phyloP scores from a whole-genome alignment of 768 basidiomycete genomes.

The Naganishia vishniacii region DNA sequence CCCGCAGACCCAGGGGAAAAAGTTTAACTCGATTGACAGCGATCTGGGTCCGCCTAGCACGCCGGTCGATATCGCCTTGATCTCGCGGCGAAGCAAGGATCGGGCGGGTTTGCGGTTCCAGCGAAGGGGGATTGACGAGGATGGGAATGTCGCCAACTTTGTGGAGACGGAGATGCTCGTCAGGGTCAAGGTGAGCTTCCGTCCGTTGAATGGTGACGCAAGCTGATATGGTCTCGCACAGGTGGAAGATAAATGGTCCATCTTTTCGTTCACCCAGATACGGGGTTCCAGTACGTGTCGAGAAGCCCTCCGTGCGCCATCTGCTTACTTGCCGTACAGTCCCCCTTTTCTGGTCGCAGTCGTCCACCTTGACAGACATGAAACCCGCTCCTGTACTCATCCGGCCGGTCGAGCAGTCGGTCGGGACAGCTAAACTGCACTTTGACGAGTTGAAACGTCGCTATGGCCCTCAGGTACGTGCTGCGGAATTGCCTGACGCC shows the following conservation, averaged over 20 bases:
- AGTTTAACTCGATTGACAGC: constrained; percentile 38
- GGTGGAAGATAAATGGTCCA: constrained; percentile 69
- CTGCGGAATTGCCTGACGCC: too few relatives aligned
- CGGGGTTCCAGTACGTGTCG: constrained; percentile 73
- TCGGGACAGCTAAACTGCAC: constrained; percentile 67
- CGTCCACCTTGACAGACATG: constrained; percentile 60
- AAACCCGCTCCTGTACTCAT: constrained; percentile 84
- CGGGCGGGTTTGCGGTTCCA: constrained; percentile 92
- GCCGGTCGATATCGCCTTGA: constrained; percentile 68
- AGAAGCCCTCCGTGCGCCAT: not conserved
- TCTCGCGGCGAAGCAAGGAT: constrained; percentile 79
- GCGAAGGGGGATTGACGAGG: constrained; percentile 85
- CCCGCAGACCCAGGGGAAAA: not conserved
- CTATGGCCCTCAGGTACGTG: constrained; percentile 73
- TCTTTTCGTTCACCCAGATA: constrained; percentile 84
- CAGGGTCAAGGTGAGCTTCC: constrained; percentile 63
- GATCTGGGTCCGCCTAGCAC: constrained; percentile 32
- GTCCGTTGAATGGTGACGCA: not conserved
- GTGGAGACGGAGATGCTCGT: constrained; percentile 90
- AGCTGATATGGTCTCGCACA: constrained; percentile 45
- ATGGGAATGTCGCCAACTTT: constrained; percentile 89
- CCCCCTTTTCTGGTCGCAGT: constrained; percentile 88
- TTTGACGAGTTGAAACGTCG: constrained; percentile 60
- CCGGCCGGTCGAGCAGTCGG: constrained; percentile 65
- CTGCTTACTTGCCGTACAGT: constrained; percentile 53